These are phyloP conservation scores for Saturnispora quitensis DNA, from an alignment of 805 yeast species.

Conservation along the genomic window DNA sequence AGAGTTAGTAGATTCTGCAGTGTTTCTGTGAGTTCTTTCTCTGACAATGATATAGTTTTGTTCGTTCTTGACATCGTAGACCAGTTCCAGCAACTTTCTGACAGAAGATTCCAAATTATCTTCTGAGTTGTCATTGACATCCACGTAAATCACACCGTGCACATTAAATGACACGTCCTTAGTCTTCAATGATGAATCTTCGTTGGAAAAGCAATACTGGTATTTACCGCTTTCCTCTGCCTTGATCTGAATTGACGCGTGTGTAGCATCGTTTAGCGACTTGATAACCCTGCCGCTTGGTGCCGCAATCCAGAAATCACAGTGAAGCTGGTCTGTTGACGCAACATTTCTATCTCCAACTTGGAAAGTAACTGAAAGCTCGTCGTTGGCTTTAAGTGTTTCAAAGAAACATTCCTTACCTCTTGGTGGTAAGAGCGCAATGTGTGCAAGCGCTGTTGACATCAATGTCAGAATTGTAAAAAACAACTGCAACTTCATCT, in stretches of 20 bases:
- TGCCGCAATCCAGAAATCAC: constrained; percentile 50
- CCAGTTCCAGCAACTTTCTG: constrained; percentile 60
- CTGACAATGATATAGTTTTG: constrained; percentile 88
- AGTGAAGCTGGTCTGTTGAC: constrained; percentile 52
- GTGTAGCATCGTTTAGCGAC: constrained; percentile 50
- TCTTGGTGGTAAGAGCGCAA: constrained; percentile 70
- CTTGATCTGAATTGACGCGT: constrained; percentile 67
- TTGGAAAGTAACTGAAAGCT: constrained; percentile 81
- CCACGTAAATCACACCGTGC: constrained; percentile 85
- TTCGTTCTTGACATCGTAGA: constrained; percentile 85
- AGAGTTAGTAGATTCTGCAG: constrained; percentile 95
- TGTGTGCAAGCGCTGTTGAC: constrained; percentile 45
- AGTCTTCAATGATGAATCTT: constrained; percentile 57
- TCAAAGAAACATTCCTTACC: constrained; percentile 89
- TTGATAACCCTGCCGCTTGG: constrained; percentile 42
- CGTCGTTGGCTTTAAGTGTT: constrained; percentile 71
- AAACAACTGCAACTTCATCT: neutral
- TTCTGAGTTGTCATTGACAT: constrained; percentile 53
- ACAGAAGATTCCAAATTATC: constrained; percentile 82
- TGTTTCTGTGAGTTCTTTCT: constrained; percentile 96
- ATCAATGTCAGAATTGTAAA: constrained; percentile 8
- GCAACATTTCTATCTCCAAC: constrained; percentile 82
- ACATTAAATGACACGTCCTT: constrained; percentile 93
- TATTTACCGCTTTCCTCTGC: constrained; percentile 67
- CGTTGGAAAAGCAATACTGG: constrained; percentile 88